A percentile compares a stretch with the other conserved stretches of the same genome.
These are phyloP conservation scores for Claviceps fusiformis DNA, from an alignment of 2,329 filamentous ascomycete species.

Conservation along the genomic window DNA sequence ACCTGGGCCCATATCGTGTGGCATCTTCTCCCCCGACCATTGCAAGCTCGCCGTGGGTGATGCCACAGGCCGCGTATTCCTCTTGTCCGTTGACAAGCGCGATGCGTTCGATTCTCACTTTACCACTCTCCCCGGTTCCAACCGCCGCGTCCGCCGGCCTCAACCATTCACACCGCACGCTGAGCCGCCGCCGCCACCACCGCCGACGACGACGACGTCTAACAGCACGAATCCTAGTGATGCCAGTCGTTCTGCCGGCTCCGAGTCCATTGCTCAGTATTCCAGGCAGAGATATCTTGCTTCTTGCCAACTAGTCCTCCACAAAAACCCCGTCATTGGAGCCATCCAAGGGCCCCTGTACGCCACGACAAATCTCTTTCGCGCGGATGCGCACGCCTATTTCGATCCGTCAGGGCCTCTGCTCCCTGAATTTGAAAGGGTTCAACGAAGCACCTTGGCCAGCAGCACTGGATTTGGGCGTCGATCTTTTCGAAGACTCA, in stretches of 20 bases:
- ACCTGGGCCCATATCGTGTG: constrained; percentile 42
- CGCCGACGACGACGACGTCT: constrained; percentile 15
- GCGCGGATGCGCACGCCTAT: constrained; percentile 33
- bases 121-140: constrained; percentile 21
- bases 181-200: constrained; percentile 35
- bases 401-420: constrained; percentile 30
- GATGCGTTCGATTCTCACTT: constrained; percentile 23
- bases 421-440: constrained; percentile 26
- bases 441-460: constrained; percentile 29
- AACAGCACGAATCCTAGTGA: constrained; percentile 3
- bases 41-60: constrained; percentile 45
- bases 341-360: constrained; percentile 44
- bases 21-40: constrained; percentile 43
- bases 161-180: constrained; percentile 35
- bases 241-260: neutral
- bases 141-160: constrained; percentile 28
- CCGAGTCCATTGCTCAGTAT: constrained; percentile 11
- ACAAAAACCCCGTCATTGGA: constrained; percentile 35
- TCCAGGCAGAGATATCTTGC: constrained; percentile 21
- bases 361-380: constrained; percentile 29
- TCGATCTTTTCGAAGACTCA: constrained; percentile 16
- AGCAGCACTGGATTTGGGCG: constrained; percentile 13
- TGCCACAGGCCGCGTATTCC: constrained; percentile 44
- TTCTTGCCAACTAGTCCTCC: constrained; percentile 25
- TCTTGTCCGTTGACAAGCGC: constrained; percentile 36